Evolutionary conservation across 2,329 filamentous ascomycete genomes (phyloP), one percentile per base, ranked within the genome.

Genomic region (Ploettnerulaceae sp.): DNA sequence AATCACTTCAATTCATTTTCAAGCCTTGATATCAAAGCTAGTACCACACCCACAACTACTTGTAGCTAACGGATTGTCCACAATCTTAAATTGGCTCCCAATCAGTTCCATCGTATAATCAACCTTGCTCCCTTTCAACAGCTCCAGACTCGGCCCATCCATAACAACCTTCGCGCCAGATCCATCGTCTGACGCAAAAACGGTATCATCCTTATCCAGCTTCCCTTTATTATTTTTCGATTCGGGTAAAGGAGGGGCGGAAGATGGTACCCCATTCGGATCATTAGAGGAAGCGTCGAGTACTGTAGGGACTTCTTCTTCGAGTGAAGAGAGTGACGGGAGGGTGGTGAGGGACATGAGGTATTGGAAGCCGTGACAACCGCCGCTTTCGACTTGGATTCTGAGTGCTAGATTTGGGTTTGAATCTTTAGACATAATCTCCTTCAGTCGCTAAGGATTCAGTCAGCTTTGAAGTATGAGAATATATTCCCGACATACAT

Each of bases 351-450:
- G 75, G 12, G 83, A 87, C 87, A 98, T 95, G 36, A 95, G 71
- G 64, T 98, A 98, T 66, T 98, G 93, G 67, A 98, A 98, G 39
- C 93, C 93, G 68, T 98, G 93, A 66, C 93, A 98, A 46, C 93
- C 93, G 54, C 93, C 93, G 47, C 85, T 89, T 63, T 95, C 89
- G 48, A 98, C 90, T 51, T 86, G 84, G 56, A 98, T 86, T 42
- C 91, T 86, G n/a, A 98, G 76, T 18, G 89, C 87, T 24, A 95
- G 79, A 60, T 86, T 74, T 2, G 88, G 87, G 64, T 95, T 94
- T 14, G 65, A 61, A 59, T 86, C 82, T 57, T 81, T 79, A 28
- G 69, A 62, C 75, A 88, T 89, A 53, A 93, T 95, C 55, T 88
- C 77, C 52, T 57, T 59, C 12, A 64, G 47, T 21, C 60, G 55